Evolutionary conservation across 768 basidiomycete genomes (phyloP).

Genomic region (Holtermanniella nyarrowii): DNA sequence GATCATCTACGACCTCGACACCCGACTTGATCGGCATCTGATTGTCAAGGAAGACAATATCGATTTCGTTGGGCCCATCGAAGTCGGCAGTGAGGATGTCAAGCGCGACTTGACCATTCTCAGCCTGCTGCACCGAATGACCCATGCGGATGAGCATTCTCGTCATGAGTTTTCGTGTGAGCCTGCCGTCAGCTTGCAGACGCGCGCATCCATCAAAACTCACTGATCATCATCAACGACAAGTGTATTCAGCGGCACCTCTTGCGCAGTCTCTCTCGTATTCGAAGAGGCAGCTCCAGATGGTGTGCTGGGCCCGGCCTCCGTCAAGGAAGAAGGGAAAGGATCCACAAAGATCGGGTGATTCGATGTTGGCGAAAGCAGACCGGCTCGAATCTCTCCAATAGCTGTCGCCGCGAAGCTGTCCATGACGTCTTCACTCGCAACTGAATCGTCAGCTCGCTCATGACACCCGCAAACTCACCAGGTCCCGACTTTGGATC

Average conservation of each 20-base stretch:
- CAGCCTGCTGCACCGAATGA: conserved; percentile 34
- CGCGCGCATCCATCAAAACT: too few relatives aligned
- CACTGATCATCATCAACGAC: conserved; percentile 40
- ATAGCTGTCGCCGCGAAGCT: not conserved
- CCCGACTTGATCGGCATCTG: conserved; percentile 41
- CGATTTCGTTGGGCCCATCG: conserved; percentile 18
- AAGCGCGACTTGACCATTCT: conserved; percentile 35
- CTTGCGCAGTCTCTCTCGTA: conserved; percentile 2
- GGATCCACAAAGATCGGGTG: not conserved
- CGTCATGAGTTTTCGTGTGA: conserved; percentile 39
- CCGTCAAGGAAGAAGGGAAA: too few relatives aligned
- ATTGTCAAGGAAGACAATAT: conserved; percentile 37
- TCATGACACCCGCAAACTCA: not conserved
- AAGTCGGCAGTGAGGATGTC: conserved; percentile 26
- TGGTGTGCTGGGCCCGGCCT: too few relatives aligned
- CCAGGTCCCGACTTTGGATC: not conserved
- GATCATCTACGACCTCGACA: conserved; percentile 34
- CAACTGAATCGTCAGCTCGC: not conserved
- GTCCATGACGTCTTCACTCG: not conserved
- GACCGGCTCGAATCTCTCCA: not conserved
- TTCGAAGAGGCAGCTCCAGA: too few relatives aligned
- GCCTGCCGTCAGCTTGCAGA: too few relatives aligned
- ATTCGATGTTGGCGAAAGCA: not conserved
- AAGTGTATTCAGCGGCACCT: conserved; percentile 22
- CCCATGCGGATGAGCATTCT: conserved; percentile 37